phyloP scores from a whole-genome alignment of 73 alveolate genomes.

The Paramecium tetraurelia region DNA sequence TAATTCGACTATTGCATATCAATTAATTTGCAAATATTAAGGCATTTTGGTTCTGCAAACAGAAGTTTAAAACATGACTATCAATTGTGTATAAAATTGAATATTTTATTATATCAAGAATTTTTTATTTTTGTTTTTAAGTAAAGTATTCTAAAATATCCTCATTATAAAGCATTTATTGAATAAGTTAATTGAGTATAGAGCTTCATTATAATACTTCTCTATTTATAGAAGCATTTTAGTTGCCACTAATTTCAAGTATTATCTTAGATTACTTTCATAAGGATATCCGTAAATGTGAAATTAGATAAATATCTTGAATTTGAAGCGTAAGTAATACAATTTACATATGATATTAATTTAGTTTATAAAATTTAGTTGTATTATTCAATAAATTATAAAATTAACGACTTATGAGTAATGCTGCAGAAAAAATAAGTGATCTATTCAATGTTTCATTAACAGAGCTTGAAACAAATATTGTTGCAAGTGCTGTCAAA shows the following conservation, averaged over 20 bases:
- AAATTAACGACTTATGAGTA: conserved; percentile 23
- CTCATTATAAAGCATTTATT: too few relatives aligned
- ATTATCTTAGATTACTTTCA: not conserved
- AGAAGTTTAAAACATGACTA: not conserved
- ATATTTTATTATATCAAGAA: not conserved
- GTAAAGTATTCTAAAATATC: too few relatives aligned
- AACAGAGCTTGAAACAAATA: conserved; percentile 30
- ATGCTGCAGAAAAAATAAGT: conserved; percentile 48
- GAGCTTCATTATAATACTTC: not conserved
- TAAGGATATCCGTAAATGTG: not conserved
- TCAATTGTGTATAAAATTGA: not conserved
- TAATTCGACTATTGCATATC: not conserved
- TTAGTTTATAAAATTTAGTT: not conserved
- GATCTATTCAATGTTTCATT: conserved; percentile 28
- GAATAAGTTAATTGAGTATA: not conserved
- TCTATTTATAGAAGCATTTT: not conserved
- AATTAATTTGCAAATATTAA: not conserved
- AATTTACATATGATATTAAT: not conserved
- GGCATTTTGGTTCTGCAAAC: not conserved
- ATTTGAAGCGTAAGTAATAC: not conserved
- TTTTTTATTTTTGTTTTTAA: not conserved
- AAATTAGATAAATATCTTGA: not conserved
- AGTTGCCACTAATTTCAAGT: not conserved
- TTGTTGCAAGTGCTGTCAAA: not conserved
- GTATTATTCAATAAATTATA: not conserved